Base-by-base conservation (phyloP, 2,329 filamentous ascomycete genomes). In the Cordyceps cicadae region DNA sequence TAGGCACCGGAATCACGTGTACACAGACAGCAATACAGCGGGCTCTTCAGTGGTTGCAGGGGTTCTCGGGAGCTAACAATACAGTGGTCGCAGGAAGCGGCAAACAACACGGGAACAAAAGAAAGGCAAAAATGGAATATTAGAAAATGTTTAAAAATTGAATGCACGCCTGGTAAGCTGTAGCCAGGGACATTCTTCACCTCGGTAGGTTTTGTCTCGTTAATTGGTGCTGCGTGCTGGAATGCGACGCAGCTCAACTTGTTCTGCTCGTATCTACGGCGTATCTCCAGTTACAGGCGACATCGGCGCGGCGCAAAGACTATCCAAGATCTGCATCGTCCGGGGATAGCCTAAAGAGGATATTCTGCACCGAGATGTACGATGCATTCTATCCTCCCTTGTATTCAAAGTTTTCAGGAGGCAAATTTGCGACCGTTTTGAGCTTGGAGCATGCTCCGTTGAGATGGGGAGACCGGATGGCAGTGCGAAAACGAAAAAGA, bases 241-340 rank as follows among this genome's bases (percentile, higher is more conserved):
- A n/a, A 19, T 51, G 46, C 55, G 32, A 4, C 32, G 39, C 39
- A 4, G 26, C 29, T 9, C 8, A n/a, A 34, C 6, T 34, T 34
- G 32, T 5, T 8, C 11, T 49, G 39, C 55, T 59, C 55, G 55
- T 59, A 59, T 51, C 24, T 59, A 59, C 55, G 55, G 19, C 55
- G 55, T 59, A 59, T 59, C 55, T 59, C 54, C 54, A 55, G 41
- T 37, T 57, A 57, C 54, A 57, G 54, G 54, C 54, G 54, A 57
- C 54, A 57, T 57, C 45, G 54, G 54, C 54, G 45, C 29, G 46
- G 17, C n/a, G 19, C 19, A 24, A 21, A 15, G 39, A 5, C 11
- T 34, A 32, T 6, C 29, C 9, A 17, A 43, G 46, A 58, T 51
- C 34, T 29, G 8, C 53, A 32, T 32, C 21, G 26, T 46, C 26